Conservation (phyloP, 1,284 basidiomycete genomes). For the Sanghuangporus sanghuang region DNA sequence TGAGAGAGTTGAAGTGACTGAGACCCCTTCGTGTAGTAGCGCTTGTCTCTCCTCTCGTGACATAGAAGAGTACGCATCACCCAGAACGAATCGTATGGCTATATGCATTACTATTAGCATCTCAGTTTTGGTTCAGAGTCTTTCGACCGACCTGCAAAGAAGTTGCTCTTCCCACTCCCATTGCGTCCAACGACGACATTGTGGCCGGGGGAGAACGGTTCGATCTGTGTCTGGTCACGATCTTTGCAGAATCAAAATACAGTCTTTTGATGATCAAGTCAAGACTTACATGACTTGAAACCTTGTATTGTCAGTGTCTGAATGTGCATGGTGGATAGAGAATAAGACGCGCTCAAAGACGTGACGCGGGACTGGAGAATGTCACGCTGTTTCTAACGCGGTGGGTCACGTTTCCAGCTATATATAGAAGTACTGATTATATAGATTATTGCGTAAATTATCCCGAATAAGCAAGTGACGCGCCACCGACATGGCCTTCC, state of each 20-base stretch:
- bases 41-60: slow-evolving; percentile 89
- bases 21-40: slow-evolving; percentile 90
- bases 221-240: slow-evolving; percentile 78
- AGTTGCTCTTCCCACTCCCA: slow-evolving; percentile 95
- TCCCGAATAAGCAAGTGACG: not conserved
- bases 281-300: slow-evolving; percentile 87
- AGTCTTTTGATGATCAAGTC: not conserved
- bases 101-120: not conserved
- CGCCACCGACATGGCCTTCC: not conserved
- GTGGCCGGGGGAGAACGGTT: slow-evolving; percentile 78
- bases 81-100: slow-evolving; percentile 96
- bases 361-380: not conserved
- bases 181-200: slow-evolving; percentile 95
- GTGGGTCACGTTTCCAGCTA: not conserved
- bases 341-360: slow-evolving; percentile 6
- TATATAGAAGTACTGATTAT: not conserved
- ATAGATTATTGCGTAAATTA: not conserved
- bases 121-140: not conserved
- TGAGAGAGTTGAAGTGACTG: slow-evolving; percentile 83
- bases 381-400: not conserved
- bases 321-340: slow-evolving; percentile 58
- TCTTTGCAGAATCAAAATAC: slow-evolving; percentile 35
- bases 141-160: slow-evolving; percentile 73
- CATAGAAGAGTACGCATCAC: slow-evolving; percentile 97
- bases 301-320: slow-evolving; percentile 93